phyloP scores from a whole-genome alignment of 768 basidiomycete genomes.

The Clavulina sp. region DNA sequence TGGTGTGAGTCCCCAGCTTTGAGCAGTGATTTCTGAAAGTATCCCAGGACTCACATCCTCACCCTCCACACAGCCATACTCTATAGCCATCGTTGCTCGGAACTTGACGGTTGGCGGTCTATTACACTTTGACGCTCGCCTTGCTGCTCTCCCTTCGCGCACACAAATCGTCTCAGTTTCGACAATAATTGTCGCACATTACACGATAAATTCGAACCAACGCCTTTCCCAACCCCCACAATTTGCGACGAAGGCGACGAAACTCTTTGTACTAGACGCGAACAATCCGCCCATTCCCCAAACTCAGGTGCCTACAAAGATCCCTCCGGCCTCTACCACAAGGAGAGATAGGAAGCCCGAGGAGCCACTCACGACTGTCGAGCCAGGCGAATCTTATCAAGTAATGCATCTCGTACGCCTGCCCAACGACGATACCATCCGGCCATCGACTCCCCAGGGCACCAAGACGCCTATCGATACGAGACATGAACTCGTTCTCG shows the following conservation, averaged over 20 bases:
- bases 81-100: constrained; percentile 8
- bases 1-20: background rate
- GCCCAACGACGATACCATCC: constrained; percentile 12
- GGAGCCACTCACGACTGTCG: background rate
- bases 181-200: background rate
- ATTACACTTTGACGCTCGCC: background rate
- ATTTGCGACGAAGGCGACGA: background rate
- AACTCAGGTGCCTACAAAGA: background rate
- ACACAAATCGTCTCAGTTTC: background rate
- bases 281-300: background rate
- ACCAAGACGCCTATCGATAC: constrained; percentile 9
- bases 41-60: background rate
- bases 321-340: too few relatives aligned
- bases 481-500: constrained; percentile 3
- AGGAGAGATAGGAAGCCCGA: too few relatives aligned
- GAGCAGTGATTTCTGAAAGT: background rate
- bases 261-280: background rate
- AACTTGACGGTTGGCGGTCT: constrained; percentile 10
- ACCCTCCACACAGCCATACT: constrained; percentile 10
- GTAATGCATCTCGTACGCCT: constrained; percentile 11
- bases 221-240: background rate
- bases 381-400: constrained; percentile 8
- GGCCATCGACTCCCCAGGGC: constrained; percentile 10
- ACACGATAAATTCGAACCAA: background rate
- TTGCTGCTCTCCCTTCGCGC: constrained; percentile 3